phyloP scores from a whole-genome alignment of 805 yeast species.

The Saturnispora besseyi region DNA sequence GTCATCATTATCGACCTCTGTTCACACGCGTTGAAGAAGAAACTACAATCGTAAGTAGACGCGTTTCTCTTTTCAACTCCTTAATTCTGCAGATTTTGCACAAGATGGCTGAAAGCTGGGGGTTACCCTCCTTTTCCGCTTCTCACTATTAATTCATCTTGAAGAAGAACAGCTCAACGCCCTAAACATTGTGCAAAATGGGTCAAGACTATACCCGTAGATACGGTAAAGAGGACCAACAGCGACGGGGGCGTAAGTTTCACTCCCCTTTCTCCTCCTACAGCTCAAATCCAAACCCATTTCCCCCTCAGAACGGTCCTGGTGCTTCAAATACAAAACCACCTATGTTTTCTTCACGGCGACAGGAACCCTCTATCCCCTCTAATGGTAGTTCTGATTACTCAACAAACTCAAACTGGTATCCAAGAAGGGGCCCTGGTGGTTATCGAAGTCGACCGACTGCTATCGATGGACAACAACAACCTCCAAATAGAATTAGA shows the following conservation, averaged over 20 bases:
- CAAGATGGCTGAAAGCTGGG: not conserved
- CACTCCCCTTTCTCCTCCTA: constrained; percentile 13
- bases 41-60: not conserved
- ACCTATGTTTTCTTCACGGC: constrained; percentile 9
- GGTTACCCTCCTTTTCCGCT: not conserved
- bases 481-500: not conserved
- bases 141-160: not conserved
- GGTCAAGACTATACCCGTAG: constrained; percentile 12
- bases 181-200: not conserved
- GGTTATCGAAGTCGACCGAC: not conserved
- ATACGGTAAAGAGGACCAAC: constrained; percentile 20
- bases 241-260: constrained; percentile 20
- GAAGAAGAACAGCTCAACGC: not conserved
- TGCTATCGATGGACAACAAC: not conserved
- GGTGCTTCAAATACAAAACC: not conserved
- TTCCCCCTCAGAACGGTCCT: constrained; percentile 21
- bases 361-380: constrained; percentile 1
- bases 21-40: not conserved
- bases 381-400: not conserved
- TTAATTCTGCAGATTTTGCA: not conserved
- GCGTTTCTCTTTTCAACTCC: not conserved
- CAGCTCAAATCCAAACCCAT: constrained; percentile 20
- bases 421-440: not conserved
- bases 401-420: not conserved
- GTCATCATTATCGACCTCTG: not conserved